Percentiles rank a stretch among this genome's conserved stretches.
Evolutionary conservation across 2,329 filamentous ascomycete genomes (phyloP).

Genomic region (Dichotomopilus funicola): DNA sequence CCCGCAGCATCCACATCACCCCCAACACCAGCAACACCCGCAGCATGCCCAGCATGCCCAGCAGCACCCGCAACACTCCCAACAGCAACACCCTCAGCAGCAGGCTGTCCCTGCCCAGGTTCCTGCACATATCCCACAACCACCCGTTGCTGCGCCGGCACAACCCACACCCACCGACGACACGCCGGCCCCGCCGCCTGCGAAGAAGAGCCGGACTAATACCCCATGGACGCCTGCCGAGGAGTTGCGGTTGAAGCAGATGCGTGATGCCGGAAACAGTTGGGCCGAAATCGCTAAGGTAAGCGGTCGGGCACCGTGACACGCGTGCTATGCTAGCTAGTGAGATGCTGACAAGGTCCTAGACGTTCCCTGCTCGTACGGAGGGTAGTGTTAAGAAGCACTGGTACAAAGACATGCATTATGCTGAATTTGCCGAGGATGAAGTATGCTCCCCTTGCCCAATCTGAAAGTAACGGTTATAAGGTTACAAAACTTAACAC

Average conservation of each 20-base stretch:
- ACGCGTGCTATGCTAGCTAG: neutral
- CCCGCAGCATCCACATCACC: neutral
- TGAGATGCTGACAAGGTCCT: conserved; percentile 18
- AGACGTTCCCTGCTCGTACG: conserved; percentile 88
- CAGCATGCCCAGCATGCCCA: conserved; percentile 16
- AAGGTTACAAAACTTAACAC: neutral
- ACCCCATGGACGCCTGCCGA: conserved; percentile 96
- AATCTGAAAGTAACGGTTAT: no score
- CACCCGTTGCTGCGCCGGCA: conserved; percentile 31
- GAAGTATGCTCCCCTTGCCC: conserved; percentile 56
- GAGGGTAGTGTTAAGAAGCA: conserved; percentile 99
- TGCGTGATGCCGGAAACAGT: conserved; percentile 87
- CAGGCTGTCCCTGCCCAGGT: conserved; percentile 25
- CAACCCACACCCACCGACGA: conserved; percentile 29
- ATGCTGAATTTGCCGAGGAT: conserved; percentile 95
- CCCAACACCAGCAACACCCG: conserved; percentile 1
- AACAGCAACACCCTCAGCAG: conserved; percentile 24
- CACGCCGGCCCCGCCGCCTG: conserved; percentile 44
- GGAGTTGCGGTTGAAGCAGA: conserved; percentile 84
- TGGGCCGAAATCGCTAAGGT: conserved; percentile 99
- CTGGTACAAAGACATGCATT: conserved; percentile 99
- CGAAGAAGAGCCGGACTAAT: conserved; percentile 96
- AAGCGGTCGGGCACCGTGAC: conserved; percentile 19
- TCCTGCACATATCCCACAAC: conserved; percentile 25
- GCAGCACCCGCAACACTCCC: conserved; percentile 25